phyloP scores from a whole-genome alignment of 1,284 basidiomycete species.

The Coniophora puteana region DNA sequence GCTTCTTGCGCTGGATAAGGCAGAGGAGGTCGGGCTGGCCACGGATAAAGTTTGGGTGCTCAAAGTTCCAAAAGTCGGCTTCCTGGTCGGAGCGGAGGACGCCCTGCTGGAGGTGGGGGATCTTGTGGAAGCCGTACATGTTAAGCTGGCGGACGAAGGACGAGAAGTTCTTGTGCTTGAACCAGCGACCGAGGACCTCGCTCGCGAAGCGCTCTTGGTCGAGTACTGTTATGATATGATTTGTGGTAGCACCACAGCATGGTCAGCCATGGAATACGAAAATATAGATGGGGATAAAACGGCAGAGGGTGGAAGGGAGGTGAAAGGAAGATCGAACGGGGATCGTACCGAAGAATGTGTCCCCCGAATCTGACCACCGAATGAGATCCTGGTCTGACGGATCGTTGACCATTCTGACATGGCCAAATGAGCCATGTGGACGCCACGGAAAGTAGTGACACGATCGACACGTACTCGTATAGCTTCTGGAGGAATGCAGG shows the following conservation, averaged over 20 bases:
- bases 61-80: conserved; percentile 92
- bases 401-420: conserved; percentile 86
- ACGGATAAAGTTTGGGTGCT: conserved; percentile 85
- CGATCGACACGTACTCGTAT: conserved; percentile 62
- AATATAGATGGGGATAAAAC: conserved; percentile 1
- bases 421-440: conserved; percentile 8
- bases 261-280: conserved; percentile 7
- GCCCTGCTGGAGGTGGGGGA: conserved; percentile 94
- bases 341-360: conserved; percentile 82
- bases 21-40: conserved; percentile 90
- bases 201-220: conserved; percentile 92
- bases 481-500: conserved; percentile 93
- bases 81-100: conserved; percentile 81
- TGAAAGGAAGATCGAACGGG: conserved; percentile 4
- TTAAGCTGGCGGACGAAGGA: conserved; percentile 96
- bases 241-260: too few relatives aligned
- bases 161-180: conserved; percentile 94
- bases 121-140: conserved; percentile 97
- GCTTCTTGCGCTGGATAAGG: conserved; percentile 82
- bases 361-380: conserved; percentile 85
- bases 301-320: neutral
- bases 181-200: conserved; percentile 89
- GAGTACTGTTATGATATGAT: conserved; percentile 59
- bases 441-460: conserved; percentile 25
- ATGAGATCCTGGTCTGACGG: conserved; percentile 80